These are phyloP conservation scores for Aspergillus ochraceoroseus DNA, from an alignment of 2,329 filamentous ascomycete genomes.

Conservation along the genomic window DNA sequence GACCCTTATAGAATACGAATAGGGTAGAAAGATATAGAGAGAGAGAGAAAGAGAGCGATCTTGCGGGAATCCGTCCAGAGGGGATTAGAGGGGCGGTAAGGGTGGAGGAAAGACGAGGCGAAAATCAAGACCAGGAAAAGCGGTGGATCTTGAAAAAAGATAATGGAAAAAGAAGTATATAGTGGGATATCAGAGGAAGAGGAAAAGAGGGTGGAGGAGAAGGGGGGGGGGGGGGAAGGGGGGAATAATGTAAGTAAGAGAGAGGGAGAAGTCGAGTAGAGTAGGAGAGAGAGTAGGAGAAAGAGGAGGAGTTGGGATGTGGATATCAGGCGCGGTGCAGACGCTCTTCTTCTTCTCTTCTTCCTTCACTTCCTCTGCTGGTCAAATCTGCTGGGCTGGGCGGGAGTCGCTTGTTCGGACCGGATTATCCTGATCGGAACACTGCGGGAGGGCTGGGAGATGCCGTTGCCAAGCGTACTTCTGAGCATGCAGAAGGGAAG, in stretches of 20 bases:
- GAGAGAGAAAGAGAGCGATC: conserved; percentile 18
- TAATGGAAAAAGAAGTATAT: too few relatives aligned
- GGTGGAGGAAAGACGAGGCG: conserved; percentile 22
- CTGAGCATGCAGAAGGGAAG: conserved; percentile 30
- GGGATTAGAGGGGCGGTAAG: conserved; percentile 11
- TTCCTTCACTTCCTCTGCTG: too few relatives aligned
- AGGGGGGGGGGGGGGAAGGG: conserved; percentile 10
- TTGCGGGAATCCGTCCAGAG: conserved; percentile 15
- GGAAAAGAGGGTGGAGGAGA: conserved; percentile 4
- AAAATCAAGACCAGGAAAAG: conserved; percentile 10
- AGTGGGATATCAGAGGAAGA: conserved; percentile 12
- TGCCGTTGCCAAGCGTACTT: conserved; percentile 34
- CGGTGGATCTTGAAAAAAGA: conserved; percentile 4
- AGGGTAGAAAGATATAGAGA: conserved; percentile 17
- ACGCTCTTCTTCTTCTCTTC: too few relatives aligned
- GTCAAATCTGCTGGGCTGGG: too few relatives aligned
- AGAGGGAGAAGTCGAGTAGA: conserved; percentile 18
- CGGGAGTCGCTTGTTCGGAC: conserved; percentile 39
- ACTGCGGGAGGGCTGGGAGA: conserved; percentile 31
- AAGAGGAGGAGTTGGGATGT: conserved; percentile 16
- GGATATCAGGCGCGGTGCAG: conserved; percentile 27
- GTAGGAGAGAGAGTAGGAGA: conserved; percentile 19
- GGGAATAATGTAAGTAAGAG: conserved; percentile 11
- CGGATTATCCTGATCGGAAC: conserved; percentile 32
- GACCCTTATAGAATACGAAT: conserved; percentile 16